A percentile compares a stretch with the other conserved stretches of the same genome.
Conservation (phyloP, 2,329 filamentous ascomycete genomes). For the Aspergillus sergii region DNA sequence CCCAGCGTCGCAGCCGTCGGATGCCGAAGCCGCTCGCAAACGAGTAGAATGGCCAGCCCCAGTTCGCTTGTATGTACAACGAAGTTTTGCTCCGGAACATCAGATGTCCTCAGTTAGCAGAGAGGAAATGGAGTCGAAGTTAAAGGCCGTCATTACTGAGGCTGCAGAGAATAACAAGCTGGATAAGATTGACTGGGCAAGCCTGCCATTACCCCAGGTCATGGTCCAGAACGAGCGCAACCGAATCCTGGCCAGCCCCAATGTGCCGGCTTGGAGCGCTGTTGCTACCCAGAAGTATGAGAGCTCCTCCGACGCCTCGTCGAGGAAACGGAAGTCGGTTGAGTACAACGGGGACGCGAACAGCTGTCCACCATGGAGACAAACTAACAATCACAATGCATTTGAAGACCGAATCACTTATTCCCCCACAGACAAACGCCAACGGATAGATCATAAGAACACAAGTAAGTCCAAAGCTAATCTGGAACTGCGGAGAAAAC, state of each 20-base stretch:
- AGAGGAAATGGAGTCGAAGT: slow-evolving; percentile 76
- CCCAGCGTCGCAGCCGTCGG: slow-evolving; percentile 30
- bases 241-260: slow-evolving; percentile 48
- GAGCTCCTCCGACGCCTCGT: slow-evolving; percentile 33
- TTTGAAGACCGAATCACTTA: slow-evolving; percentile 79
- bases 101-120: slow-evolving; percentile 64
- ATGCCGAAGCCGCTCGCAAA: slow-evolving; percentile 48
- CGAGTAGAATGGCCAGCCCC: slow-evolving; percentile 75
- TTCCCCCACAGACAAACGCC: slow-evolving; percentile 54
- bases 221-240: slow-evolving; percentile 73
- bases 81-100: slow-evolving; percentile 79
- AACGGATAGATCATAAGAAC: slow-evolving; percentile 54
- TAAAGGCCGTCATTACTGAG: slow-evolving; percentile 82
- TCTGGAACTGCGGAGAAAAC: slow-evolving; percentile 84
- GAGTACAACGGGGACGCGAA: slow-evolving; percentile 59
- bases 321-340: slow-evolving; percentile 82
- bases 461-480: slow-evolving; percentile 88
- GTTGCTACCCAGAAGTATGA: slow-evolving; percentile 25
- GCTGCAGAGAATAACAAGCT: slow-evolving; percentile 75
- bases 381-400: slow-evolving; percentile 62
- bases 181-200: slow-evolving; percentile 77
- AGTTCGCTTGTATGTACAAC: slow-evolving; percentile 86
- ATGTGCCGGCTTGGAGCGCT: slow-evolving; percentile 38
- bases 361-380: slow-evolving; percentile 71
- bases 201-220: slow-evolving; percentile 80